These are phyloP conservation scores for Emiliania huxleyi DNA, from an alignment of 78 protist genomes.

Conservation along the genomic window DNA sequence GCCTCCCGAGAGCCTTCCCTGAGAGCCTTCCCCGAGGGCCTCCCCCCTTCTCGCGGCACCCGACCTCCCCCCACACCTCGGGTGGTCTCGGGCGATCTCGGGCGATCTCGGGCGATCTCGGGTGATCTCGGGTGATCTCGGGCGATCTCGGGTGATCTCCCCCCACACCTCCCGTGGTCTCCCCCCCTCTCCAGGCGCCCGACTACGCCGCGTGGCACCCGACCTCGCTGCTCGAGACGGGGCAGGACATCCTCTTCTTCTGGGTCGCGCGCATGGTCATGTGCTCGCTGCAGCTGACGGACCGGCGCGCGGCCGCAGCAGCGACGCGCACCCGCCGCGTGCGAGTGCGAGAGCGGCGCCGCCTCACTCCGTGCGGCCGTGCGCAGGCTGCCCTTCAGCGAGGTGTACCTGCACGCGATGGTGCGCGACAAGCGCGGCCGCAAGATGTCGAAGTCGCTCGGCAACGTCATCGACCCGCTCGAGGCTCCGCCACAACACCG, in stretches of 20 bases:
- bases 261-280: conserved; percentile 99
- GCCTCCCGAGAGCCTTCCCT: no score
- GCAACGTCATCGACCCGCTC: conserved; percentile 97
- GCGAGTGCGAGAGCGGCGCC: no score
- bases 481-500: no score
- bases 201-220: conserved; percentile 81
- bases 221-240: conserved; percentile 96
- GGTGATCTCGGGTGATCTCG: no score
- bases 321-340: no score
- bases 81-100: no score
- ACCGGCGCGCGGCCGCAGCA: no score
- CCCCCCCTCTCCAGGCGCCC: background rate
- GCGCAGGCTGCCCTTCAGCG: conserved; percentile 54
- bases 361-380: no score
- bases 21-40: background rate
- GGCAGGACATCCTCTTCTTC: conserved; percentile 99
- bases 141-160: no score
- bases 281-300: conserved; percentile 66
- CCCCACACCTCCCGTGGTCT: background rate
- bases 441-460: conserved; percentile 94
- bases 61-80: background rate
- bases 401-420: conserved; percentile 60
- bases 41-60: background rate
- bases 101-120: no score
- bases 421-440: conserved; percentile 93